A percentile compares a stretch with the other conserved stretches of the same genome.
phyloP scores from a whole-genome alignment of 495 filamentous ascomycete species.

The Lophiostoma macrostomum region DNA sequence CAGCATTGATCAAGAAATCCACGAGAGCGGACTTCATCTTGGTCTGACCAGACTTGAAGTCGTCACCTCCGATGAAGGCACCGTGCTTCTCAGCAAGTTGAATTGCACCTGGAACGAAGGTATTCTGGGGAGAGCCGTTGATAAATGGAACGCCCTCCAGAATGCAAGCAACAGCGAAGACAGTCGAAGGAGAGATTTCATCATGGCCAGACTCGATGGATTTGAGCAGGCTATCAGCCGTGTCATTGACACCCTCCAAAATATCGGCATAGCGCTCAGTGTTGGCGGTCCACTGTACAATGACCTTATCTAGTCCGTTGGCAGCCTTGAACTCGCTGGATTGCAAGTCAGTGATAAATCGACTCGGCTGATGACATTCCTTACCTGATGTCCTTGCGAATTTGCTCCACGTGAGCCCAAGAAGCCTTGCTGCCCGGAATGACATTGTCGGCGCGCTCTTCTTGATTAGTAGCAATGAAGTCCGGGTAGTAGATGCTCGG shows the following conservation, averaged over 20 bases:
- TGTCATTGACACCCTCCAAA: constrained; percentile 88
- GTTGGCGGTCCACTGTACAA: constrained; percentile 98
- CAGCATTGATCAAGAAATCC: constrained; percentile 97
- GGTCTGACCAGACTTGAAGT: constrained; percentile 99
- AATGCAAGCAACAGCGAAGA: constrained; percentile 93
- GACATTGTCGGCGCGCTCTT: constrained; percentile 91
- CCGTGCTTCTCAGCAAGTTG: constrained; percentile 82
- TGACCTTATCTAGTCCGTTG: constrained; percentile 88
- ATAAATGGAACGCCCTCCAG: constrained; percentile 91
- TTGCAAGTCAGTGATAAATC: neutral
- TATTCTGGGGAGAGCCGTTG: constrained; percentile 99
- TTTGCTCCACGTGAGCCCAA: constrained; percentile 84
- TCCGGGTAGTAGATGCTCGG: constrained; percentile 98
- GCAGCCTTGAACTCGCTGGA: constrained; percentile 81
- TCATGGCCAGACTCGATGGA: constrained; percentile 81
- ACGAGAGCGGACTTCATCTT: constrained; percentile 99
- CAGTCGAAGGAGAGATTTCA: constrained; percentile 88
- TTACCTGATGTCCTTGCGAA: constrained; percentile 92
- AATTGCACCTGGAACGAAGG: constrained; percentile 90
- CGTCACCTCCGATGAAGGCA: constrained; percentile 95
- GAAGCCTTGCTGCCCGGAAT: constrained; percentile 78
- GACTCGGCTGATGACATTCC: constrained; percentile 16
- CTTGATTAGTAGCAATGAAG: constrained; percentile 99
- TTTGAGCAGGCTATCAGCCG: constrained; percentile 85
- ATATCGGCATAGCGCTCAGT: constrained; percentile 95